phyloP scores from a whole-genome alignment of 176 grass and related monocot species.

The Metroxylon sagu region DNA sequence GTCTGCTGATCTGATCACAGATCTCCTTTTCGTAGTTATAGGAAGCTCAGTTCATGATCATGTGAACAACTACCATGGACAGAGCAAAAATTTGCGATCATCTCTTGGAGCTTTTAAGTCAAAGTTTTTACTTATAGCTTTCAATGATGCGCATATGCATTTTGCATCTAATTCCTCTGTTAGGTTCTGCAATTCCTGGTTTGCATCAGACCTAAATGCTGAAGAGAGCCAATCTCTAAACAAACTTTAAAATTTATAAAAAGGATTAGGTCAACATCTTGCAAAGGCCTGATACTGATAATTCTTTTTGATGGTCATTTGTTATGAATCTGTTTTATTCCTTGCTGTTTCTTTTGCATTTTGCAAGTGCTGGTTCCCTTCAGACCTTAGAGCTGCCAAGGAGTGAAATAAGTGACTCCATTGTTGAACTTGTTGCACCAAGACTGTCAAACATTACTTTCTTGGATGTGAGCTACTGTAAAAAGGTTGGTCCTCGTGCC shows the following conservation, averaged over 20 bases:
- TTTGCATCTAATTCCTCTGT: too few relatives aligned
- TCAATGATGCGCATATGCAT: too few relatives aligned
- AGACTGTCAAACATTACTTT: conserved; percentile 54
- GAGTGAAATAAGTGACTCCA: conserved; percentile 80
- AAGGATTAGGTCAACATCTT: neutral
- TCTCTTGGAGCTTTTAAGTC: too few relatives aligned
- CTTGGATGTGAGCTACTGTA: conserved; percentile 88
- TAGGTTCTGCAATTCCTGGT: too few relatives aligned
- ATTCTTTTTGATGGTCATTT: neutral
- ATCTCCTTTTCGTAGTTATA: too few relatives aligned
- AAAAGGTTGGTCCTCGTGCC: conserved; percentile 60
- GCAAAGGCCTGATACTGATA: neutral
- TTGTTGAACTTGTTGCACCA: conserved; percentile 58
- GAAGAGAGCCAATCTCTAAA: neutral
- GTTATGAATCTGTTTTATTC: neutral
- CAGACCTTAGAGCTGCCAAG: conserved; percentile 69
- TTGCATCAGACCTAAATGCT: too few relatives aligned
- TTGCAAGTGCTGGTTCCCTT: conserved; percentile 46
- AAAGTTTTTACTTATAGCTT: too few relatives aligned
- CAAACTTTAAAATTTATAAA: neutral
- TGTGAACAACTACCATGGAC: too few relatives aligned
- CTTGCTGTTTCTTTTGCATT: conserved; percentile 2
- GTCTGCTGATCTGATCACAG: too few relatives aligned
- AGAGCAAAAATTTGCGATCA: too few relatives aligned
- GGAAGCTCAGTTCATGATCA: too few relatives aligned